phyloP scores from a whole-genome alignment of 176 grass and related monocot species.

The Dendrocalamus sinicus region DNA sequence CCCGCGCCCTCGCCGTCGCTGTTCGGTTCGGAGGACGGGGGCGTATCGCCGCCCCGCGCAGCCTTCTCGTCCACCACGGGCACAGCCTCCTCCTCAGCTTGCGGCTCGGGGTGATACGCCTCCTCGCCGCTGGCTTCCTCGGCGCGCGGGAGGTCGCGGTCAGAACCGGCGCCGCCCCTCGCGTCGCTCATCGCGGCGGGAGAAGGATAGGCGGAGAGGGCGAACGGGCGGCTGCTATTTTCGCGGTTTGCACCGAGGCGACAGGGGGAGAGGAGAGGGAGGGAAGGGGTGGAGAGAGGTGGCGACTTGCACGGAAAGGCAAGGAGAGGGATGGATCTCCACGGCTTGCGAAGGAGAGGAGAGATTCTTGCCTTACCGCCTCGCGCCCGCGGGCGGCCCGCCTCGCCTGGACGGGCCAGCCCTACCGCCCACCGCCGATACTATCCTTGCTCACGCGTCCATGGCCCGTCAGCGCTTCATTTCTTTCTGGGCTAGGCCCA shows the following conservation, averaged over 20 bases:
- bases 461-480: neutral
- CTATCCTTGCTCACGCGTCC: neutral
- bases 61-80: constrained; percentile 33
- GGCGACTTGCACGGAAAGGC: constrained; percentile 24
- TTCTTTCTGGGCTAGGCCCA: constrained; percentile 9
- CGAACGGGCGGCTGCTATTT: constrained; percentile 58
- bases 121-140: constrained; percentile 44
- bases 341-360: constrained; percentile 53
- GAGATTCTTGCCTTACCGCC: constrained; percentile 12
- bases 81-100: constrained; percentile 37
- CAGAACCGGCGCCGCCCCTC: constrained; percentile 40
- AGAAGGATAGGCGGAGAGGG: neutral
- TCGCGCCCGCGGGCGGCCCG: constrained; percentile 26
- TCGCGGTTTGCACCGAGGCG: constrained; percentile 54
- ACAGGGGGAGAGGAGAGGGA: constrained; percentile 12
- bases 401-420: neutral
- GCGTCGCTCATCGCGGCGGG: constrained; percentile 59
- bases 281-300: constrained; percentile 36
- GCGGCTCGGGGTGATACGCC: constrained; percentile 10
- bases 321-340: constrained; percentile 56
- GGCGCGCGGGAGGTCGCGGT: constrained; percentile 42
- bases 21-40: constrained; percentile 27
- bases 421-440: too few species aligned
- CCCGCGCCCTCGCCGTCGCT: constrained; percentile 48
- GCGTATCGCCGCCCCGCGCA: neutral